Percentiles rank a stretch among this genome's conserved stretches.
Evolutionary conservation across 805 yeast species (phyloP).

Genomic region (baker's yeast (Saccharomyces cerevisiae)): DNA sequence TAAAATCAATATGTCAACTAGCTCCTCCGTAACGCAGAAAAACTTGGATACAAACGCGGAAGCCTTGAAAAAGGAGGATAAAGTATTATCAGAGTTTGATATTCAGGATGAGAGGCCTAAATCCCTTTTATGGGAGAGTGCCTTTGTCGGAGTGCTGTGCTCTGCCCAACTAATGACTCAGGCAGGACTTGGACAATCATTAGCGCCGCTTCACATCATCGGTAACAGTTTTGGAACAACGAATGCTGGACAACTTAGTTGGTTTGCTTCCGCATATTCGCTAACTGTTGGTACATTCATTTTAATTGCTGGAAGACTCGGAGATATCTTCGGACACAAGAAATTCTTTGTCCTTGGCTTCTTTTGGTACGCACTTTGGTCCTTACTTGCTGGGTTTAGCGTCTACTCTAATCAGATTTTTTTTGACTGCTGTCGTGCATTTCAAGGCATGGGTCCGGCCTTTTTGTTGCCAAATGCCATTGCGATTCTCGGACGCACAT

Average conservation of each 20-base stretch:
- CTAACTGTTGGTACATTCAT: conserved; percentile 50
- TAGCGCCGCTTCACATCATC: conserved; percentile 13
- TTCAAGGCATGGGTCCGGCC: conserved; percentile 61
- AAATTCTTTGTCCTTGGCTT: conserved; percentile 46
- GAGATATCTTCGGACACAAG: conserved; percentile 62
- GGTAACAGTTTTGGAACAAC: conserved; percentile 12
- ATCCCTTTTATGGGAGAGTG: conserved; percentile 2
- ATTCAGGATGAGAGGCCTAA: background rate
- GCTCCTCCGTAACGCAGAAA: background rate
- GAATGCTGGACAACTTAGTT: conserved; percentile 11
- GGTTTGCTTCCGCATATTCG: conserved; percentile 12
- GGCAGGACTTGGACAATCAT: conserved; percentile 15
- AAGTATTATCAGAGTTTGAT: background rate
- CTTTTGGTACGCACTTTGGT: conserved; percentile 49
- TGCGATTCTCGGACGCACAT: conserved; percentile 40
- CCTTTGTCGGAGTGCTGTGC: conserved; percentile 6
- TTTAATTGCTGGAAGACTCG: conserved; percentile 57
- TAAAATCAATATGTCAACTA: background rate
- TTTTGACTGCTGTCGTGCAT: conserved; percentile 39
- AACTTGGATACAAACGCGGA: background rate
- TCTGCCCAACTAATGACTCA: conserved; percentile 16
- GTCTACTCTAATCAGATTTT: conserved; percentile 14
- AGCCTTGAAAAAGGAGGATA: background rate
- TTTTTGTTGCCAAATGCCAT: conserved; percentile 49
- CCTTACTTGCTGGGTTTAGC: conserved; percentile 50